Base-by-base conservation (phyloP, 2,329 filamentous ascomycete genomes). In the Fusarium chuoi region DNA sequence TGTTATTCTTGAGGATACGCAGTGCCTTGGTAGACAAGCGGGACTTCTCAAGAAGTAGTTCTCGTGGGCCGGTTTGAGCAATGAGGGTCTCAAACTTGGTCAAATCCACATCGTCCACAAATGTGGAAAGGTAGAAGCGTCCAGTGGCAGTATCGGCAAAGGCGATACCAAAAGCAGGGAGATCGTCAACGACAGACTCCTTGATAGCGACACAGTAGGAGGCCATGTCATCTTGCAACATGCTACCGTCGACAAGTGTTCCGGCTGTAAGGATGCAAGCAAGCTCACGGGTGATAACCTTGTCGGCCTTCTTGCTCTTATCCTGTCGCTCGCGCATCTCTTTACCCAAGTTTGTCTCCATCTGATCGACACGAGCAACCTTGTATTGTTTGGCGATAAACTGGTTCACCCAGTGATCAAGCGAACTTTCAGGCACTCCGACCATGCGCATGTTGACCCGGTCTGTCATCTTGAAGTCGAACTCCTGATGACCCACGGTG, bases 361-460 rank as follows among this genome's bases (percentile, higher is more conserved):
- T 95, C 81, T 99, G 96, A 81, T 98, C 96, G 30, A 99, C 96
- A 24, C 96, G 89, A 12, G 96, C 96, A 61, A 99, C 97, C 83
- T 99, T 99, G 89, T 91, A 98, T 39, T 97, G 96, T 82, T 98
- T 98, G 66, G 96, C 96, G 45, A 99, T 95, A 78, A 99, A 99
- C 79, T 99, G 96, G 78, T 97, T 98, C 64, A 96, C 95, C 96
- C 96, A 99, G 81, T 96, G 92, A 78, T 96, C 94, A n/a, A 99
- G 86, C 18, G 95, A 98, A 79, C 94, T 93, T 82, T 99, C 96
- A 0, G 96, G 96, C 0, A 99, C 96, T 70, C 96, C 96, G 5
- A 98, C 96, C 96, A 99, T 99, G 75, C 96, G 93, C 96, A 99
- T 99, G 81, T 99, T 99, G 81, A 99, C 96, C 62, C 96, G 90